Evolutionary conservation across 2,329 filamentous ascomycete species (phyloP).

Genomic region (Aureobasidium namibiae): DNA sequence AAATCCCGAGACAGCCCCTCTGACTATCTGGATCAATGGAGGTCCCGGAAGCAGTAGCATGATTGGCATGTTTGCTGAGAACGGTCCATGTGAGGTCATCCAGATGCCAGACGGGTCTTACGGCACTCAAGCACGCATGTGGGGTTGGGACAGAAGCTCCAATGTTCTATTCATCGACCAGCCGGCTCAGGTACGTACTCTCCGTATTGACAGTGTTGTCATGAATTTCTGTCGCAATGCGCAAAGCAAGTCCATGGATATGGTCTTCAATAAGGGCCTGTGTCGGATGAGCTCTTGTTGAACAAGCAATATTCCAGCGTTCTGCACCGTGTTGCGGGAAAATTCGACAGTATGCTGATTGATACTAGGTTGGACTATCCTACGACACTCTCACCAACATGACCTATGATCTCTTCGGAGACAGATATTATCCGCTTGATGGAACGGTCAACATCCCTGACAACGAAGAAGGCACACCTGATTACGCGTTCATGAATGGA

Average conservation of each 20-base stretch:
- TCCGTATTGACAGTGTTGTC: not conserved
- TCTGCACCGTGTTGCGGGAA: too few relatives aligned
- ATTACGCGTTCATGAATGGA: slow-evolving; percentile 41
- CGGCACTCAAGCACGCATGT: slow-evolving; percentile 50
- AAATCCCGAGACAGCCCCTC: slow-evolving; percentile 40
- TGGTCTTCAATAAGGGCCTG: not conserved
- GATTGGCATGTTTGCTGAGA: slow-evolving; percentile 55
- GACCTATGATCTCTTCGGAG: slow-evolving; percentile 43
- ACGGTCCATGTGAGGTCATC: slow-evolving; percentile 41
- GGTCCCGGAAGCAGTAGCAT: slow-evolving; percentile 59
- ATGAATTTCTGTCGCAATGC: not conserved
- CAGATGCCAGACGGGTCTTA: slow-evolving; percentile 37
- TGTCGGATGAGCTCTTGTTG: not conserved
- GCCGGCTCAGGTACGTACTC: slow-evolving; percentile 48
- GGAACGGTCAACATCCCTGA: slow-evolving; percentile 22
- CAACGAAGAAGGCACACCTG: not conserved
- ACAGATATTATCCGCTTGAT: slow-evolving; percentile 31
- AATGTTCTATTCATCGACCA: slow-evolving; percentile 54
- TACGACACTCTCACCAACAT: slow-evolving; percentile 57
- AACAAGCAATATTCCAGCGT: not conserved
- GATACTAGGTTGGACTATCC: slow-evolving; percentile 49
- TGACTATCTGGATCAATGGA: slow-evolving; percentile 60
- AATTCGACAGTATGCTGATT: too few relatives aligned
- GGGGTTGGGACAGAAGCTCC: slow-evolving; percentile 56
- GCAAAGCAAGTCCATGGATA: not conserved